These are phyloP conservation scores for Candida xyloterini DNA, from an alignment of 805 yeast species.

Conservation along the genomic window DNA sequence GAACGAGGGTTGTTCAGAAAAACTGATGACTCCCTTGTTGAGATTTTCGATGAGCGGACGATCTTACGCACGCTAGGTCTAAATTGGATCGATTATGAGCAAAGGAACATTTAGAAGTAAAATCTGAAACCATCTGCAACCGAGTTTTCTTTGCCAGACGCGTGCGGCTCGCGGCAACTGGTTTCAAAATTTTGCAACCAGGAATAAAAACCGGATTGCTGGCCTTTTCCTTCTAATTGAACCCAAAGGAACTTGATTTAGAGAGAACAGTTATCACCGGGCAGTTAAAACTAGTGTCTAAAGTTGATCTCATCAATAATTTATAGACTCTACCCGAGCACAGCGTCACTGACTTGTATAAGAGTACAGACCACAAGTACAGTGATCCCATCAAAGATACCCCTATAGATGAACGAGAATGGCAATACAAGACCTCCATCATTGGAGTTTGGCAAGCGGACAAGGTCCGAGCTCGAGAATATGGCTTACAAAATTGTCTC, in stretches of 20 bases:
- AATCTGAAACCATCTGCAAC: constrained; percentile 14
- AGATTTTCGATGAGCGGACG: constrained; percentile 40
- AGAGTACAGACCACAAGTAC: background rate
- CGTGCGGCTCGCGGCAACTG: constrained; percentile 13
- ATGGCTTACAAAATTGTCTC: constrained; percentile 21
- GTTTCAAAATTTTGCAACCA: constrained; percentile 12
- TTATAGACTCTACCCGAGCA: constrained; percentile 1
- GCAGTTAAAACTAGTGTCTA: background rate
- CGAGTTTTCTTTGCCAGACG: background rate
- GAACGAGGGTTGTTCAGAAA: constrained; percentile 41
- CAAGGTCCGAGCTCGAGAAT: constrained; percentile 9
- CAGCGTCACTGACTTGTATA: background rate
- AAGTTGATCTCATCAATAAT: background rate
- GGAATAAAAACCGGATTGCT: constrained; percentile 10
- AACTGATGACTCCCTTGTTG: constrained; percentile 31
- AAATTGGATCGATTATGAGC: constrained; percentile 25
- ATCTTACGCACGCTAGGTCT: constrained; percentile 46
- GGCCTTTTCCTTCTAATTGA: constrained; percentile 1
- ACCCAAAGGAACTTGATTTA: background rate
- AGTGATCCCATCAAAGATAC: constrained; percentile 1
- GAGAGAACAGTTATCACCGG: background rate
- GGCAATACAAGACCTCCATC: constrained; percentile 11
- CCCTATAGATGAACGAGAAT: constrained; percentile 6
- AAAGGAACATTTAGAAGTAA: constrained; percentile 19
- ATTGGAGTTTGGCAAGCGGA: constrained; percentile 13